phyloP scores from a whole-genome alignment of 805 yeast genomes.

The Suhomyces canberraensis region DNA sequence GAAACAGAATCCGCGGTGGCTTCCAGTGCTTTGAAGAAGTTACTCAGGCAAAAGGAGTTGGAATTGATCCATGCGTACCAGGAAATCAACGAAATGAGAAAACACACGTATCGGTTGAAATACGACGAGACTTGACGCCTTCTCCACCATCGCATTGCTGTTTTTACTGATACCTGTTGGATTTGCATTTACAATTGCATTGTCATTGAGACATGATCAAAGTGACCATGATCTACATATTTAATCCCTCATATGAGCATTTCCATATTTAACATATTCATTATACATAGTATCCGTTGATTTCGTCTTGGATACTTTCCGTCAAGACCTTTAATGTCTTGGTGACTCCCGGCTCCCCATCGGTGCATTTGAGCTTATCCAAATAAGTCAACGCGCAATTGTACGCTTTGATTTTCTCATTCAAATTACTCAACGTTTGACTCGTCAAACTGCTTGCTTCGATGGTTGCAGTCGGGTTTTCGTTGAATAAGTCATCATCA shows the following conservation, averaged over 20 bases:
- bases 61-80: neutral
- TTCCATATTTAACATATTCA: neutral
- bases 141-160: too few relatives aligned
- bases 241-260: neutral
- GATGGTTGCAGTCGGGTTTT: neutral
- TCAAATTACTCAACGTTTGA: neutral
- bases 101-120: neutral
- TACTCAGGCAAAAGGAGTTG: neutral
- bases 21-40: neutral
- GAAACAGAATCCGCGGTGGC: neutral
- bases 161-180: neutral
- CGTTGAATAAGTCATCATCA: conserved; percentile 10
- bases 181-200: neutral
- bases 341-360: neutral
- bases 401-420: neutral
- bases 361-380: neutral
- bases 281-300: neutral
- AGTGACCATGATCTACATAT: too few relatives aligned
- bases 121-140: too few relatives aligned
- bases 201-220: neutral
- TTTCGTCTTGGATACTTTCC: conserved; percentile 7
- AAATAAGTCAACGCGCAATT: neutral
- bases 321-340: conserved; percentile 4
- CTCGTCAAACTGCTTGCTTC: neutral
- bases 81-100: neutral